A percentile compares a stretch with the other conserved stretches of the same genome.
phyloP scores from a whole-genome alignment of 345 rosid species.

The Eucalyptus globulus region DNA sequence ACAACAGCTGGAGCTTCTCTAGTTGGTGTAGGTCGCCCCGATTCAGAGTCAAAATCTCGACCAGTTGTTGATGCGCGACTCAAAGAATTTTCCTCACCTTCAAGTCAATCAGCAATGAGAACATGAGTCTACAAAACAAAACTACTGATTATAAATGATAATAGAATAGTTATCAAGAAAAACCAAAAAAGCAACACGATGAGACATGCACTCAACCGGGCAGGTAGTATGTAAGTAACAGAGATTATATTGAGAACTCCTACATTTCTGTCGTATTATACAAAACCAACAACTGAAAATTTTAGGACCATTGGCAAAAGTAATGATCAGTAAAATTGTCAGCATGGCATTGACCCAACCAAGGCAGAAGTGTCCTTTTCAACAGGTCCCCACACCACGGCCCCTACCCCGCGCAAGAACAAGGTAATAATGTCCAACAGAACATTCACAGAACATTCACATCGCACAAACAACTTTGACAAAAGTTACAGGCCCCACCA shows the following conservation, averaged over 20 bases:
- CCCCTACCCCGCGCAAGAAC: neutral
- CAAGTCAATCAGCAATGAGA: neutral
- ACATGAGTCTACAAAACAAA: neutral
- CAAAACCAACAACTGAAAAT: neutral
- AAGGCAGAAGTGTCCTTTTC: neutral
- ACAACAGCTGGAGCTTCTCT: conserved; percentile 49
- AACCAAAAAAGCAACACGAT: neutral
- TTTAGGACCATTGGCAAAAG: neutral
- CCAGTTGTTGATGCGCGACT: conserved; percentile 45
- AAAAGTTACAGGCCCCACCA: neutral
- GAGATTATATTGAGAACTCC: neutral
- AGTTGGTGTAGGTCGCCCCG: conserved; percentile 38
- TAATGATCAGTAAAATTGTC: neutral
- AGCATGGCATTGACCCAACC: neutral
- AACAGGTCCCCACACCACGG: neutral
- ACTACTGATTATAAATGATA: neutral
- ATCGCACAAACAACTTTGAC: neutral
- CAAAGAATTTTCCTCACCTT: conserved; percentile 53
- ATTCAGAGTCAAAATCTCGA: conserved; percentile 57
- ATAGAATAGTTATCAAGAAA: neutral
- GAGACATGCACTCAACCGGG: neutral
- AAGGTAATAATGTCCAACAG: neutral
- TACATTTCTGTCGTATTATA: neutral
- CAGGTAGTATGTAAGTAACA: neutral
- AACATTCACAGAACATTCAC: neutral